phyloP scores from a whole-genome alignment of 176 grass and related monocot genomes.

The Aegilops umbellulata region DNA sequence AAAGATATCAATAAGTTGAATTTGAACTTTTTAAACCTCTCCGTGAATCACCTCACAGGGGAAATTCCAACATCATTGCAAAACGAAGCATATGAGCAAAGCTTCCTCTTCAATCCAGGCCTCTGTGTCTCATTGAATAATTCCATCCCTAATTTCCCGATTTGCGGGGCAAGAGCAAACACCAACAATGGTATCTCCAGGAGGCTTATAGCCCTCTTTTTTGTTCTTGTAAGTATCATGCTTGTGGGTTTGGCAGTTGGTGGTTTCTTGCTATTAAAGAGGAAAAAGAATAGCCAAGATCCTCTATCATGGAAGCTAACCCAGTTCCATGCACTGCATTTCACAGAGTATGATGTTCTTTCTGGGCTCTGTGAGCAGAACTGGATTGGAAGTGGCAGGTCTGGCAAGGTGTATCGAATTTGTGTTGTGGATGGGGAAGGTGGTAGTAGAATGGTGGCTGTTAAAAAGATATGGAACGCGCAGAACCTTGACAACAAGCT shows the following conservation, averaged over 20 bases:
- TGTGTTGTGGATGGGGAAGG: background rate
- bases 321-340: conserved; percentile 42
- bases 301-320: conserved; percentile 47
- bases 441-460: conserved; percentile 29
- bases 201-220: conserved; percentile 9
- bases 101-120: conserved; percentile 58
- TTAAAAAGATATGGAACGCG: conserved; percentile 64
- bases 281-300: conserved; percentile 4
- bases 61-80: conserved; percentile 44
- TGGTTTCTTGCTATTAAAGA: conserved; percentile 24
- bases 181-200: background rate
- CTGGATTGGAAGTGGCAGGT: conserved; percentile 60
- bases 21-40: conserved; percentile 42
- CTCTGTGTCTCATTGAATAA: conserved; percentile 42
- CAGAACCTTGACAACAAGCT: conserved; percentile 28
- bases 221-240: conserved; percentile 21
- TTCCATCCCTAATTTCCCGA: background rate
- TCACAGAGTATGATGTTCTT: conserved; percentile 32
- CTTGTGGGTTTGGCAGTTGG: background rate
- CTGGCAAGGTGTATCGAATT: conserved; percentile 56
- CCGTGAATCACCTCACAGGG: conserved; percentile 55
- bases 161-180: conserved; percentile 19
- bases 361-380: conserved; percentile 46
- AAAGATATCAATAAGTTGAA: conserved; percentile 27
- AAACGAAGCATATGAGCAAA: conserved; percentile 32